A percentile compares a stretch with the other conserved stretches of the same genome.
Evolutionary conservation across 805 yeast species (phyloP).

Genomic region (Sungouiozyma ichnusensis): DNA sequence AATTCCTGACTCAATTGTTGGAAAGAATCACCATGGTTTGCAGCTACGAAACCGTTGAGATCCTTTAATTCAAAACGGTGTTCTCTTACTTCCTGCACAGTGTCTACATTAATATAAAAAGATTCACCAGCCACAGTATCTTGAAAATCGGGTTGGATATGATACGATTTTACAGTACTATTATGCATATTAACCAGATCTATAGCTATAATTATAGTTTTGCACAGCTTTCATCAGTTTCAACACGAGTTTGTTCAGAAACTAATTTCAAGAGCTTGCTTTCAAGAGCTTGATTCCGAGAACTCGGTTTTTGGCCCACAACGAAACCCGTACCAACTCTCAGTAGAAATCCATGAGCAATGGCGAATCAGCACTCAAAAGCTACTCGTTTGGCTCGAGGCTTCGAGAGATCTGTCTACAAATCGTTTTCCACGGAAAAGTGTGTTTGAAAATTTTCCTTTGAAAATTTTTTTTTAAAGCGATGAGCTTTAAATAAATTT

Average conservation of each 20-base stretch:
- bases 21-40: constrained; percentile 9
- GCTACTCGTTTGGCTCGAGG: no score
- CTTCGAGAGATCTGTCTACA: no score
- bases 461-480: neutral
- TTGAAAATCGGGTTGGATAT: constrained; percentile 37
- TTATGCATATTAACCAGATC: neutral
- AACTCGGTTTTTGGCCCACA: no score
- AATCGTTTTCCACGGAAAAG: neutral
- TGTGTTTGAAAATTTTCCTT: neutral
- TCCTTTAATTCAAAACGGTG: constrained; percentile 20
- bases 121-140: constrained; percentile 33
- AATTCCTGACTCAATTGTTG: constrained; percentile 3
- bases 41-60: constrained; percentile 9
- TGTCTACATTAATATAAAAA: constrained; percentile 37
- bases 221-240: no score
- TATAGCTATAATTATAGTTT: no score
- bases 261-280: no score
- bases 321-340: no score
- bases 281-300: no score
- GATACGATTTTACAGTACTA: constrained; percentile 8
- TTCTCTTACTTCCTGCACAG: constrained; percentile 18
- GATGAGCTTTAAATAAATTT: neutral
- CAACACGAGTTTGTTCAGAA: no score
- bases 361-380: no score
- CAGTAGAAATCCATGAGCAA: no score